Evolutionary conservation across 2,329 filamentous ascomycete species (phyloP).

Genomic region (Calonectria pseudoreteaudii): DNA sequence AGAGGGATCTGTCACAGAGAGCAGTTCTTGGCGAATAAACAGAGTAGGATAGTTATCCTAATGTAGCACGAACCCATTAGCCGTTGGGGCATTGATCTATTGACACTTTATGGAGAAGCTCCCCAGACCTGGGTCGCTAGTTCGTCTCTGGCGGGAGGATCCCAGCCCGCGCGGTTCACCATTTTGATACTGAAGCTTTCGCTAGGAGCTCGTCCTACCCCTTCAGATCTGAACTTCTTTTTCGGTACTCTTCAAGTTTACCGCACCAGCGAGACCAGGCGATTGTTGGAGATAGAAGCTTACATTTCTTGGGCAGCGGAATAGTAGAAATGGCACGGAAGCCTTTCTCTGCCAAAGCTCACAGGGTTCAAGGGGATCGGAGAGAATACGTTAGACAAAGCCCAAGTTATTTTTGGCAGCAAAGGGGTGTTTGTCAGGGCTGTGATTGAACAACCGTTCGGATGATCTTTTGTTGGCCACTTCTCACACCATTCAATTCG

Average conservation of each 20-base stretch:
- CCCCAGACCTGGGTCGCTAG: too few species aligned
- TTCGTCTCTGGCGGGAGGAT: too few species aligned
- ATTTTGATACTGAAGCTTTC: too few species aligned
- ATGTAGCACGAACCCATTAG: too few species aligned
- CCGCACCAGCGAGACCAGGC: background rate
- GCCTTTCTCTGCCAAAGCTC: background rate
- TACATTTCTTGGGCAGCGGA: constrained; percentile 3
- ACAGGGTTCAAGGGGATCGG: background rate
- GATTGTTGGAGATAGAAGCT: background rate
- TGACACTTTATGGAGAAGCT: too few species aligned
- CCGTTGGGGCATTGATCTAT: too few species aligned
- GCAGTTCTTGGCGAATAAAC: too few species aligned
- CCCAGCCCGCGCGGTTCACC: too few species aligned
- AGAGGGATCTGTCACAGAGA: too few species aligned
- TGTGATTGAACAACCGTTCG: background rate
- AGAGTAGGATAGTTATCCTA: too few species aligned
- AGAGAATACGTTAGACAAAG: background rate
- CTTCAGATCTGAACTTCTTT: background rate
- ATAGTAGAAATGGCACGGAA: background rate
- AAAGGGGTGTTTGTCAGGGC: background rate
- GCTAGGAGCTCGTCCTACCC: too few species aligned
- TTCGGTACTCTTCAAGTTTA: background rate
- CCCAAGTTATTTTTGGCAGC: background rate
- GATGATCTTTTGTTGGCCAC: too few species aligned
- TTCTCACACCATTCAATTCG: background rate